A percentile compares a stretch with the other conserved stretches of the same genome.
These are phyloP conservation scores for Haberlea rhodopensis DNA, from an alignment of 257 asterid genomes.

Conservation along the genomic window DNA sequence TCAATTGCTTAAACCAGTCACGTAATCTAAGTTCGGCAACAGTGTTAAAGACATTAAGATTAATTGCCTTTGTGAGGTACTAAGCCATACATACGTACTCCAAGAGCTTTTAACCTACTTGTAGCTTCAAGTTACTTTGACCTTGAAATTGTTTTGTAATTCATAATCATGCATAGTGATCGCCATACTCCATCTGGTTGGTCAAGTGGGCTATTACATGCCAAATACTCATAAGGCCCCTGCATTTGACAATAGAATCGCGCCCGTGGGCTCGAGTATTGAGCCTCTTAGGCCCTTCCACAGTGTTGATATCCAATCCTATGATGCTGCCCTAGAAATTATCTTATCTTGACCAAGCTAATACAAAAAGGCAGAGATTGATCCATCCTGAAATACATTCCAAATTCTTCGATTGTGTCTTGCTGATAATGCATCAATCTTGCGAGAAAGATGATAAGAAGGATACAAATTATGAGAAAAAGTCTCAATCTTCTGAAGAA, in stretches of 20 bases:
- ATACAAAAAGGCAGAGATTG: conserved; percentile 56
- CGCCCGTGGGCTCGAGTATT: too few relatives aligned
- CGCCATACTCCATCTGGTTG: conserved; percentile 40
- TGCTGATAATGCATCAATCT: conserved; percentile 30
- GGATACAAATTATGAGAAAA: conserved; percentile 30
- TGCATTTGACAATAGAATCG: too few relatives aligned
- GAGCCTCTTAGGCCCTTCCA: conserved; percentile 10
- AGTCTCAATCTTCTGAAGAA: conserved; percentile 43
- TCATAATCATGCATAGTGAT: conserved; percentile 51
- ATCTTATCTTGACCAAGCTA: conserved; percentile 64
- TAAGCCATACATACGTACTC: too few relatives aligned
- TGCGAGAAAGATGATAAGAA: conserved; percentile 23
- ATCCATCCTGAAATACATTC: conserved; percentile 60
- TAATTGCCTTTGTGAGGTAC: neutral
- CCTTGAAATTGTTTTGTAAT: conserved; percentile 12
- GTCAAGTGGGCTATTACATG: conserved; percentile 41
- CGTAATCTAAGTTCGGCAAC: conserved; percentile 33
- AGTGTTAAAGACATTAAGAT: conserved; percentile 21
- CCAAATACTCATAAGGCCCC: conserved; percentile 41
- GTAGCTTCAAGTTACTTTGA: conserved; percentile 20
- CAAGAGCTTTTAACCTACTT: too few relatives aligned
- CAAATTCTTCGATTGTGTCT: conserved; percentile 38
- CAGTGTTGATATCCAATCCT: conserved; percentile 48
- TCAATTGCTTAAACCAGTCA: conserved; percentile 48
- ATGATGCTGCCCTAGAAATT: conserved; percentile 66